Evolutionary conservation across 129 eudicot genomes (phyloP).

Genomic region (Lactuca saligna): DNA sequence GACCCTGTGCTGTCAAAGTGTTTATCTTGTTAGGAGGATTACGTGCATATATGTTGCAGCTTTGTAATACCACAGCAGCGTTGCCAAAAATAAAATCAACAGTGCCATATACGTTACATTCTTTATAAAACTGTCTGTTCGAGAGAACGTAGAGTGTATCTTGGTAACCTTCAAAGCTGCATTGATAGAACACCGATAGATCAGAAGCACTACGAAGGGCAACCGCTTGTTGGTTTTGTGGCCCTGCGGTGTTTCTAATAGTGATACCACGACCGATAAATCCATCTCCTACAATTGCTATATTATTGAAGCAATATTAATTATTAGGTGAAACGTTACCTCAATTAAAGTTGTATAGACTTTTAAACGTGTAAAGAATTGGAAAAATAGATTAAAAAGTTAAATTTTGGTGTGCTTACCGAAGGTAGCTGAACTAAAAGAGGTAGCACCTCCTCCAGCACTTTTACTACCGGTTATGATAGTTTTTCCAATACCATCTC

Average conservation of each 20-base stretch:
- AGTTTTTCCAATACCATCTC: constrained; percentile 85
- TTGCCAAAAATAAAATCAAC: constrained; percentile 73
- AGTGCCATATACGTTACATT: constrained; percentile 59
- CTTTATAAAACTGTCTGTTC: constrained; percentile 55
- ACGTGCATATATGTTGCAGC: constrained; percentile 58
- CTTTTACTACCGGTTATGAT: constrained; percentile 75
- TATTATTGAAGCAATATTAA: not conserved
- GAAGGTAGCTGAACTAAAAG: constrained; percentile 63
- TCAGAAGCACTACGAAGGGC: constrained; percentile 67
- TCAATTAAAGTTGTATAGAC: not conserved
- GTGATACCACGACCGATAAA: constrained; percentile 71
- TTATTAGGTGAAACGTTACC: not conserved
- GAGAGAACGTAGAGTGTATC: constrained; percentile 70
- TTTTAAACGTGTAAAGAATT: not conserved
- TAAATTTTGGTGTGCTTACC: constrained; percentile 42
- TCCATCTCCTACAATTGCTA: constrained; percentile 54
- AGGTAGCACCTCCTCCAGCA: constrained; percentile 71
- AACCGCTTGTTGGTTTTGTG: constrained; percentile 66
- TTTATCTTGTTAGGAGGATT: constrained; percentile 52
- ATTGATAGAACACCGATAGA: constrained; percentile 65
- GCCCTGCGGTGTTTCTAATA: constrained; percentile 65
- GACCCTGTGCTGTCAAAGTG: constrained; percentile 70
- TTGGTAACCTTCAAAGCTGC: constrained; percentile 80
- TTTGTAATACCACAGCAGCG: constrained; percentile 62
- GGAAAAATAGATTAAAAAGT: not conserved